Evolutionary conservation across 352 stramenopile species (phyloP).

Genomic region (Elongisporangium senticosum): DNA sequence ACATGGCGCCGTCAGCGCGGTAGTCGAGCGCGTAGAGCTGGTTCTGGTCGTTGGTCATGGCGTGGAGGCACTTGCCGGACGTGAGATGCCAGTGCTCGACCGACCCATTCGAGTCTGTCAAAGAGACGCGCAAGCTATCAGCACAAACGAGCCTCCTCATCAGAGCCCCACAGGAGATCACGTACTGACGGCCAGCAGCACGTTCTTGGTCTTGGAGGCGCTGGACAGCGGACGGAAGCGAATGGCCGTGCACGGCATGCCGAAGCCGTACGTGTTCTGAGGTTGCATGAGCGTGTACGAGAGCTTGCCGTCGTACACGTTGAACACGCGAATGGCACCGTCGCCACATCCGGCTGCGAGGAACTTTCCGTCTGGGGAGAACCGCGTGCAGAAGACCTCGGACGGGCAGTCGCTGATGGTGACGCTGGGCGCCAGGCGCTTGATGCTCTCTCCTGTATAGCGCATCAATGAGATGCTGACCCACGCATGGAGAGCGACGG

Average conservation of each 20-base stretch:
- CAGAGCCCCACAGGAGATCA: constrained; percentile 3
- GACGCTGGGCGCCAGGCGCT: constrained; percentile 68
- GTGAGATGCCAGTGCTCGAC: constrained; percentile 93
- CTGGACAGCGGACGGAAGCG: constrained; percentile 74
- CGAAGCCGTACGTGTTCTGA: constrained; percentile 57
- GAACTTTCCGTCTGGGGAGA: constrained; percentile 80
- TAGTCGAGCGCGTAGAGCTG: constrained; percentile 90
- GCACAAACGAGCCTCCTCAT: constrained; percentile 1
- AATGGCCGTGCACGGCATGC: constrained; percentile 81
- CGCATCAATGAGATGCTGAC: not conserved
- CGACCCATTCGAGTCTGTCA: constrained; percentile 78
- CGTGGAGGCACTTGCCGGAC: constrained; percentile 87
- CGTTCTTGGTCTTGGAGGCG: constrained; percentile 88
- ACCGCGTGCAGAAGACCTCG: constrained; percentile 86
- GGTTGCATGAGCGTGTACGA: constrained; percentile 83
- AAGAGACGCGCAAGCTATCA: constrained; percentile 2
- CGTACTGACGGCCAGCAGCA: constrained; percentile 85
- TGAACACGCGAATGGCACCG: constrained; percentile 82
- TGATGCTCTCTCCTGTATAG: constrained; percentile 31
- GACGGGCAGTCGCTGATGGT: constrained; percentile 84
- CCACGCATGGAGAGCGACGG: constrained; percentile 1
- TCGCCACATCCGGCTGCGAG: constrained; percentile 82
- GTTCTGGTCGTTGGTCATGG: constrained; percentile 85
- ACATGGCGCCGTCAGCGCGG: constrained; percentile 73
- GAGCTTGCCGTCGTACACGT: constrained; percentile 67